Conservation (phyloP, 1,139 yeast genomes). For the Diutina pseudorugosa region DNA sequence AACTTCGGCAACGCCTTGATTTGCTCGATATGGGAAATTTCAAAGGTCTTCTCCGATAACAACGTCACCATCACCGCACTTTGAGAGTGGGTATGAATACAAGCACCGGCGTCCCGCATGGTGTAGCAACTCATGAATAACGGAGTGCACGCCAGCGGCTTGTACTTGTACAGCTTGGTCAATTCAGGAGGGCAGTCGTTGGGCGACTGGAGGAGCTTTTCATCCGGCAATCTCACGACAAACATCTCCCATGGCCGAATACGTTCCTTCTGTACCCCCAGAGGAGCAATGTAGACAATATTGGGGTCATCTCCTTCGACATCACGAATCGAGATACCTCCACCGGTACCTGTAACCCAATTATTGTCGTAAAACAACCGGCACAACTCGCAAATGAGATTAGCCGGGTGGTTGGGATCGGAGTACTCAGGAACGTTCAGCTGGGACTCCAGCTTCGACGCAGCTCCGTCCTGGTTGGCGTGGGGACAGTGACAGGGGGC, state of each 20-base stretch:
- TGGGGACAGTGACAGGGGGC: slow-evolving; percentile 3
- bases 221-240: slow-evolving; percentile 48
- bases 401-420: slow-evolving; percentile 67
- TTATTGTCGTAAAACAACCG: slow-evolving; percentile 63
- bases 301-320: slow-evolving; percentile 32
- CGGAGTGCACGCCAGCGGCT: slow-evolving; percentile 92
- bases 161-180: slow-evolving; percentile 36
- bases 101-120: slow-evolving; percentile 73
- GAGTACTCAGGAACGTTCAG: not conserved
- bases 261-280: slow-evolving; percentile 90
- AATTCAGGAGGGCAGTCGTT: slow-evolving; percentile 18
- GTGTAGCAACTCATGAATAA: slow-evolving; percentile 68
- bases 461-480: not conserved
- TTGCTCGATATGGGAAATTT: slow-evolving; percentile 77
- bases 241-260: slow-evolving; percentile 76
- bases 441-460: not conserved
- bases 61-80: slow-evolving; percentile 74
- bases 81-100: slow-evolving; percentile 92
- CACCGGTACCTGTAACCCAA: slow-evolving; percentile 97
- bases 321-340: slow-evolving; percentile 77
- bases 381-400: slow-evolving; percentile 74
- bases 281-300: slow-evolving; percentile 71
- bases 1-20: slow-evolving; percentile 76
- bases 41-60: slow-evolving; percentile 45
- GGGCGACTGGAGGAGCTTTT: slow-evolving; percentile 48